Evolutionary conservation across 2,329 filamentous ascomycete genomes (phyloP).

Genomic region (Botryotinia narcissicola): DNA sequence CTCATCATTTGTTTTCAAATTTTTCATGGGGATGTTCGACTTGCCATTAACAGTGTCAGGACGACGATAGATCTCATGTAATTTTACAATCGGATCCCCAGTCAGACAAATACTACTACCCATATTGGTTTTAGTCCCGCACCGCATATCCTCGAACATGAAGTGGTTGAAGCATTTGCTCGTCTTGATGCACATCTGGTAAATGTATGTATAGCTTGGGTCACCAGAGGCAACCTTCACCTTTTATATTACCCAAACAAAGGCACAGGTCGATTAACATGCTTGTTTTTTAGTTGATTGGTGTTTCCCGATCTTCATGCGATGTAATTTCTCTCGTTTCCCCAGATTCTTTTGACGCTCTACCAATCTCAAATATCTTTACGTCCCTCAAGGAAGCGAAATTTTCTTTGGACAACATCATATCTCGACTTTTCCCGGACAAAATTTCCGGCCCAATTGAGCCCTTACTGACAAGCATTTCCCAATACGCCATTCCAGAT

Average conservation of each 20-base stretch:
- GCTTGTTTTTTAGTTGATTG: background rate
- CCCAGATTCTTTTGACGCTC: background rate
- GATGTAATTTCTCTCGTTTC: background rate
- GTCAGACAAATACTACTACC: background rate
- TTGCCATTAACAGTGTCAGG: background rate
- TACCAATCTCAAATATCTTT: too few relatives aligned
- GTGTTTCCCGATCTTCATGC: background rate
- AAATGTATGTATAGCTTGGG: background rate
- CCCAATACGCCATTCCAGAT: background rate
- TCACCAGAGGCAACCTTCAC: background rate
- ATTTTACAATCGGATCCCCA: background rate
- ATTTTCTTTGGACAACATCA: background rate
- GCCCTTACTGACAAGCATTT: background rate
- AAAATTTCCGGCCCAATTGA: background rate
- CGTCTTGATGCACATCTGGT: conserved; percentile 22
- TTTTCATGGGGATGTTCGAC: conserved; percentile 18
- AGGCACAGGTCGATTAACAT: background rate
- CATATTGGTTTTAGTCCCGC: background rate
- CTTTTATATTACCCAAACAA: background rate
- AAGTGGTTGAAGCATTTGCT: conserved; percentile 25
- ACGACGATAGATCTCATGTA: background rate
- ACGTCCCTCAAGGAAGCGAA: background rate
- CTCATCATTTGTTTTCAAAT: conserved; percentile 17
- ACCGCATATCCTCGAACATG: conserved; percentile 20
- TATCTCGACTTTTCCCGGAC: background rate